Percentiles rank a stretch among this genome's conserved stretches.
phyloP scores from a whole-genome alignment of 805 yeast species.

The Candida berthetii region DNA sequence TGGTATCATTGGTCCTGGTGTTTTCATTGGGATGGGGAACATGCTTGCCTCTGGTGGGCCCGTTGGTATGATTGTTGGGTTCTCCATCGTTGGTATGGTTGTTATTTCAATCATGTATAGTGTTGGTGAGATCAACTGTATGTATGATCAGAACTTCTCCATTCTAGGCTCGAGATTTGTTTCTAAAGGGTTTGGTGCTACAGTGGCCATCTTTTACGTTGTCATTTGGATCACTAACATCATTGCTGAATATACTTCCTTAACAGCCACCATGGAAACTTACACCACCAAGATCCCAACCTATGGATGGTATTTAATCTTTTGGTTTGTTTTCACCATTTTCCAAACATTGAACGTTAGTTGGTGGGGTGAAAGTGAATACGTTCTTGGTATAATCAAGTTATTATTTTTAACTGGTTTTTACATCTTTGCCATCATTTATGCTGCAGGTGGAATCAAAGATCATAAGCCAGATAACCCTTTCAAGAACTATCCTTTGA shows the following conservation, averaged over 20 bases:
- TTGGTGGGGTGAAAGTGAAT: conserved; percentile 54
- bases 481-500: conserved; percentile 27
- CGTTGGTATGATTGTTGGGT: conserved; percentile 45
- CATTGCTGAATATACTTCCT: conserved; percentile 48
- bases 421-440: conserved; percentile 42
- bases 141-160: conserved; percentile 48
- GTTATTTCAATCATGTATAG: conserved; percentile 50
- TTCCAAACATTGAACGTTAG: conserved; percentile 46
- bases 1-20: conserved; percentile 59
- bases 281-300: conserved; percentile 49
- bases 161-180: conserved; percentile 44
- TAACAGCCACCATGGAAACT: conserved; percentile 40
- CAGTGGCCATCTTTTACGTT: conserved; percentile 46
- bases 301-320: conserved; percentile 48
- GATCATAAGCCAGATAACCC: conserved; percentile 27
- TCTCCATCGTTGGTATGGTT: conserved; percentile 44
- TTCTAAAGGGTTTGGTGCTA: conserved; percentile 52
- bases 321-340: conserved; percentile 44
- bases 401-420: conserved; percentile 40
- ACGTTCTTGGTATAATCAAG: conserved; percentile 43
- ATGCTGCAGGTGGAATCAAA: conserved; percentile 35
- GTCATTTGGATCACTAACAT: conserved; percentile 51
- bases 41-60: conserved; percentile 46
- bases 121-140: conserved; percentile 50
- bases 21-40: conserved; percentile 45